Conservation (phyloP, 2,329 filamentous ascomycete species). For the Colletotrichum filicis region DNA sequence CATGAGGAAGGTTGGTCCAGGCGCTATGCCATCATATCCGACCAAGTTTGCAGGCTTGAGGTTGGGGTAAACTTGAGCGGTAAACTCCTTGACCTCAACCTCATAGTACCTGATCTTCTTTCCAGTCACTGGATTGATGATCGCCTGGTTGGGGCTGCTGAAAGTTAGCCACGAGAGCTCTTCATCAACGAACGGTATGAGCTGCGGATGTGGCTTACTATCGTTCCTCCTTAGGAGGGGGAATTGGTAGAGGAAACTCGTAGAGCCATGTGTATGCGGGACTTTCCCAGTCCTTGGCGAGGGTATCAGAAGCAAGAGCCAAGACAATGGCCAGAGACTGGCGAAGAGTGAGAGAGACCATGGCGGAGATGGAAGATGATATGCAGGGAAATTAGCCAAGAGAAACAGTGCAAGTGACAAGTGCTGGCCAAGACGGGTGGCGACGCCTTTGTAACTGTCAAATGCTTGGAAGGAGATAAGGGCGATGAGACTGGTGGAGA, state of each 20-base stretch:
- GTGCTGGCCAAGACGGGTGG: slow-evolving; percentile 28
- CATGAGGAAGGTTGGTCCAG: slow-evolving; percentile 60
- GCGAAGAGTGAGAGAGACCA: slow-evolving; percentile 31
- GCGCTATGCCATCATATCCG: slow-evolving; percentile 61
- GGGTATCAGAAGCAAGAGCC: slow-evolving; percentile 20
- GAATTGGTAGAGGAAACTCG: slow-evolving; percentile 36
- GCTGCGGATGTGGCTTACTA: slow-evolving; percentile 41
- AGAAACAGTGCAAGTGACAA: slow-evolving; percentile 2
- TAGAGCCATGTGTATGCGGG: slow-evolving; percentile 33
- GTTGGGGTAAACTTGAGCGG: slow-evolving; percentile 39
- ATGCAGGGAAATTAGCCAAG: slow-evolving; percentile 12
- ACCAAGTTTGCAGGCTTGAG: slow-evolving; percentile 37
- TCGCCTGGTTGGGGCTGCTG: slow-evolving; percentile 28
- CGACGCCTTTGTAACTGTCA: slow-evolving; percentile 14
- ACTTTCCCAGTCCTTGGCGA: slow-evolving; percentile 34
- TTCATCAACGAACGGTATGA: rapidly evolving
- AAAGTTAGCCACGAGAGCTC: not conserved
- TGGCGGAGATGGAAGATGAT: not conserved
- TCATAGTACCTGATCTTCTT: slow-evolving; percentile 44
- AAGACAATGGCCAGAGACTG: slow-evolving; percentile 30
- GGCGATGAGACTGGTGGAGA: too few species aligned
- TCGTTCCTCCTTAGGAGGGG: slow-evolving; percentile 53
- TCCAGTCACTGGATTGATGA: slow-evolving; percentile 44
- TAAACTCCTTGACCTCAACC: slow-evolving; percentile 40
- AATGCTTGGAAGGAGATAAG: not conserved